Percentiles rank a stretch among this genome's conserved stretches.
phyloP scores from a whole-genome alignment of 2,329 filamentous ascomycete genomes.

The Pestalotiopsis sp. region DNA sequence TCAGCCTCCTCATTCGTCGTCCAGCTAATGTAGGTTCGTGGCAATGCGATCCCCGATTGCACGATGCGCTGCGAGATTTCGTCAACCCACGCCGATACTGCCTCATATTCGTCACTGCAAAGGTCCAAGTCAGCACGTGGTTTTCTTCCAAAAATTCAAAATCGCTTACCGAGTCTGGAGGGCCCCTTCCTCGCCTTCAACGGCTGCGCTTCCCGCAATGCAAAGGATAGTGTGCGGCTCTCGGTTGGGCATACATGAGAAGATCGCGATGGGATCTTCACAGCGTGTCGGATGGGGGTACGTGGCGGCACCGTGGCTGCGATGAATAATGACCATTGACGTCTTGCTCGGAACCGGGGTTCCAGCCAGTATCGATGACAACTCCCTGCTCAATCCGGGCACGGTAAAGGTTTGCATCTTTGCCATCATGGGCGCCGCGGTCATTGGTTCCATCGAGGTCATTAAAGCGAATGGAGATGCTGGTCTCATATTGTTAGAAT shows the following conservation, averaged over 20 bases:
- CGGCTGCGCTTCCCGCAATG: background rate
- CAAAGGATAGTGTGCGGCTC: background rate
- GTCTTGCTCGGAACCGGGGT: background rate
- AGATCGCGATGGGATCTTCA: background rate
- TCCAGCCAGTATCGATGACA: background rate
- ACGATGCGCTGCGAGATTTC: background rate
- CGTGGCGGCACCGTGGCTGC: background rate
- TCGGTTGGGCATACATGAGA: background rate
- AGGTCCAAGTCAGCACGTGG: background rate
- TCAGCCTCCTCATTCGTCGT: slow-evolving; percentile 1
- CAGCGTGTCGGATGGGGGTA: background rate
- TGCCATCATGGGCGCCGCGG: background rate
- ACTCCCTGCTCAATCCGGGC: background rate
- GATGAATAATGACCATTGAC: background rate
- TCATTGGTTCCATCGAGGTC: background rate
- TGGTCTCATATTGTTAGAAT: background rate
- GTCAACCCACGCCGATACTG: background rate
- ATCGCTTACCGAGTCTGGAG: background rate
- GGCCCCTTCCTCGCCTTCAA: background rate
- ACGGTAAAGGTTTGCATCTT: background rate
- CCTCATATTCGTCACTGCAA: background rate
- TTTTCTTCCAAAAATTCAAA: background rate
- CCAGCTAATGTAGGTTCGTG: background rate
- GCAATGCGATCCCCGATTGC: background rate
- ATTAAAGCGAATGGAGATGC: background rate